A percentile compares a stretch with the other conserved stretches of the same genome.
Evolutionary conservation across 495 filamentous ascomycete genomes (phyloP).

Genomic region (Lasiosphaeria miniovina): DNA sequence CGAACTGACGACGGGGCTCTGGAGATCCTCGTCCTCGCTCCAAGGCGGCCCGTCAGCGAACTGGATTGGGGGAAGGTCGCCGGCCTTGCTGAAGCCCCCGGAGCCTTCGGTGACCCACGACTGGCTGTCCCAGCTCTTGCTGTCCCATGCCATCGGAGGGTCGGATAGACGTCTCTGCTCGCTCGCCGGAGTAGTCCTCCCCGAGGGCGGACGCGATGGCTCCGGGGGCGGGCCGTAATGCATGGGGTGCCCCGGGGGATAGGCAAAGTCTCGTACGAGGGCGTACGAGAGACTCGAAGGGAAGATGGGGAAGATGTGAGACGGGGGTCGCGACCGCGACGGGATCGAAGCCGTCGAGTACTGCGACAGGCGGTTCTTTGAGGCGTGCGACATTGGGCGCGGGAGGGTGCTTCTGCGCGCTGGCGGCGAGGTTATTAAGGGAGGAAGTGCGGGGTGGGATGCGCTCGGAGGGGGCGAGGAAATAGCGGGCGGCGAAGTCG

Average conservation of each 20-base stretch:
- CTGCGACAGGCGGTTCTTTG: slow-evolving; percentile 65
- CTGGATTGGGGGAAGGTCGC: slow-evolving; percentile 76
- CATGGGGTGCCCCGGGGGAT: slow-evolving; percentile 73
- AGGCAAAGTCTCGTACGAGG: slow-evolving; percentile 93
- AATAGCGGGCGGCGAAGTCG: slow-evolving; percentile 51
- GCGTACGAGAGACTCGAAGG: slow-evolving; percentile 87
- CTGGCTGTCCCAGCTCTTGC: slow-evolving; percentile 48
- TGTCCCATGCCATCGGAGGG: slow-evolving; percentile 64
- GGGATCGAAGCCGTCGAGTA: slow-evolving; percentile 69
- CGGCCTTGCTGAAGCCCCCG: slow-evolving; percentile 44
- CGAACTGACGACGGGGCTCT: slow-evolving; percentile 78
- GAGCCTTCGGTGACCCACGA: slow-evolving; percentile 41
- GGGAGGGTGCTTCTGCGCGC: slow-evolving; percentile 56
- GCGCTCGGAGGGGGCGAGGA: slow-evolving; percentile 49
- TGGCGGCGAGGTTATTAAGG: slow-evolving; percentile 60
- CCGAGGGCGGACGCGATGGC: slow-evolving; percentile 62
- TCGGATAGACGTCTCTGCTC: slow-evolving; percentile 80
- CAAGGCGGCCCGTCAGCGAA: slow-evolving; percentile 94
- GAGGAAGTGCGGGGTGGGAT: slow-evolving; percentile 56
- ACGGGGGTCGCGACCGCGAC: slow-evolving; percentile 71
- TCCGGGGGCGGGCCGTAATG: slow-evolving; percentile 92
- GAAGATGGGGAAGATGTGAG: slow-evolving; percentile 76
- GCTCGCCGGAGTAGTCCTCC: slow-evolving; percentile 79
- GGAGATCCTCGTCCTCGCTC: slow-evolving; percentile 93
- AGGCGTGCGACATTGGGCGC: slow-evolving; percentile 66